Evolutionary conservation across 495 filamentous ascomycete species (phyloP), one percentile per base, ranked within the genome.

Genomic region (Podospora sp.): DNA sequence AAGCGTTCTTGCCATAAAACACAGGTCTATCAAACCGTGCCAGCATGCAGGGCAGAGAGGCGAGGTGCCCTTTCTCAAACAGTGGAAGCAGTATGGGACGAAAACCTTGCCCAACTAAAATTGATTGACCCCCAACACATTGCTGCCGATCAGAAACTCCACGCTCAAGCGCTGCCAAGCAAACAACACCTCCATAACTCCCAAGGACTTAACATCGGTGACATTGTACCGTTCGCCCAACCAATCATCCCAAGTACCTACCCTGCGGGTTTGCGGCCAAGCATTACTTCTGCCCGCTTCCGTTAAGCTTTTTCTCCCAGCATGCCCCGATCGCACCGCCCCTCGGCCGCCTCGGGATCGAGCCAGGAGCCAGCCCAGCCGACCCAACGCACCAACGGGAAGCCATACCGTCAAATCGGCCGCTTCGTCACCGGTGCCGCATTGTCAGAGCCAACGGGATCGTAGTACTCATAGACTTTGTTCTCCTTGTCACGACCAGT

Each of bases 391-490:
- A 14, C 40, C 40, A 46, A 11, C 40, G 40, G 12, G 5, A 46
- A 46, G 40, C 9, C 40, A 2, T 2, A 18, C 40, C 40, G 16
- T 62, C 22, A 62, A 20, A 56, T 33, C 46, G 25, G 29, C 21
- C 24, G 29, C 27, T 53, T 56, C 25, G 25, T 55, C 60, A 36
- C 46, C 33, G 18, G 26, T 2, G 18, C 65, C 20, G 18, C 62
- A 14, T 50, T 11, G 1, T 18, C 51, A 18, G 57, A 55, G 68
- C 74, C 69, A 9, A 83, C 51, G 0, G 86, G 86, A 72, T 88
- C 86, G 62, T 82, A 81, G 74, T 89, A 88, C 73, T 79, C 76
- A 69, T 86, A 88, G 11, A 85, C 73, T 67, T 76, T 82, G 59
- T 81, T 75, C 11, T 77, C 78, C 72, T 80, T 83, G 52, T 74